Base-by-base conservation (phyloP, 2,329 filamentous ascomycete genomes). In the Drechslera avenae region DNA sequence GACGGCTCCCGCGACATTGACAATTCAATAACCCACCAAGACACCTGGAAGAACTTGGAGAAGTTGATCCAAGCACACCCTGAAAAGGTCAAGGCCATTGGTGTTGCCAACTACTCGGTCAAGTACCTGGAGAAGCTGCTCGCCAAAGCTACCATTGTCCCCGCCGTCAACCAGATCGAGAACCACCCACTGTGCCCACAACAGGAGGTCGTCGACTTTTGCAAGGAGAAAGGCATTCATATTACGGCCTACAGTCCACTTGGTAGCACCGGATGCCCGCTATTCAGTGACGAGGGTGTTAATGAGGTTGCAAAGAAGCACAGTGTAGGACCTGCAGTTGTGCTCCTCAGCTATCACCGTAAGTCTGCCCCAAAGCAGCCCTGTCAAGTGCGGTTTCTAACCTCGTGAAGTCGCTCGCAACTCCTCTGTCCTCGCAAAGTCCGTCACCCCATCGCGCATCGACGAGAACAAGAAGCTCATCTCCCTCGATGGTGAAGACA, bases 21-120 rank as follows among this genome's bases (percentile, higher is more conserved):
- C 68, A 81, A 75, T 63, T 79, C 78, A 59, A 86, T 87, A 79
- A 85, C 85, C 62, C 89, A 93, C 72, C 77, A 89, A 58, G 81
- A 89, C 52, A 90, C 88, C 41, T 95, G 89, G 88, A 86, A 86
- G 76, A 82, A 82, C 71, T 86, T 91, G 81, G 88, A 91, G 78
- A 81, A 80, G 56, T 76, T 90, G 31, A 65, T 74, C 50, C 67
- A 75, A 36, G 69, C 74, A 12, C 73, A 76, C 23, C 71, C 69
- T 12, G 75, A 75, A 18, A 79, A 79, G 59, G 71, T 73, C 43
- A 79, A 78, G 67, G 77, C 78, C 17, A 80, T 80, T 52, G 78
- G 78, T 40, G 78, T 80, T 3, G 76, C 77, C 30, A 80, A 81
- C 64, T 79, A 78, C 72, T 76, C 74, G 1, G 73, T 76, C 42